A percentile compares a stretch with the other conserved stretches of the same genome.
These are phyloP conservation scores for Phytophthora europaea DNA, from an alignment of 352 stramenopile species.

Conservation along the genomic window DNA sequence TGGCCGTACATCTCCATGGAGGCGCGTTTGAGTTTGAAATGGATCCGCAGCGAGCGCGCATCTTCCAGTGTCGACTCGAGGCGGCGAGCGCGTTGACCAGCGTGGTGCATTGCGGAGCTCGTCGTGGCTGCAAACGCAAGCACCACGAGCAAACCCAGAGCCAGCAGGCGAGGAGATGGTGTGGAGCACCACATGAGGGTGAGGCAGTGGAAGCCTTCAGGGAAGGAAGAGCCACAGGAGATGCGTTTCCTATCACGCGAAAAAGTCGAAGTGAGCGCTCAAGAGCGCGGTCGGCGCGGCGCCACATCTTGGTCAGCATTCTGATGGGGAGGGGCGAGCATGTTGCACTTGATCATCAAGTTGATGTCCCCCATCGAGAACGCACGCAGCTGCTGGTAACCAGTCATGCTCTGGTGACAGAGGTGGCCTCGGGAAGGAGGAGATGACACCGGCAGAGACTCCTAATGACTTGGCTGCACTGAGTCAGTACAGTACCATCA, in stretches of 20 bases:
- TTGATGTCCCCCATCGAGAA: slow-evolving; percentile 14
- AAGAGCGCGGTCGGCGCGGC: neutral
- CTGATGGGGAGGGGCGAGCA: neutral
- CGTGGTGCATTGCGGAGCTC: neutral
- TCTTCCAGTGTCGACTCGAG: slow-evolving; percentile 30
- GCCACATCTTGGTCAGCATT: neutral
- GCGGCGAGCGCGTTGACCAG: neutral
- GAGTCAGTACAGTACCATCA: no score
- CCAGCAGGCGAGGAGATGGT: slow-evolving; percentile 1
- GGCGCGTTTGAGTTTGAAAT: slow-evolving; percentile 44
- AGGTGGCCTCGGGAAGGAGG: slow-evolving; percentile 11
- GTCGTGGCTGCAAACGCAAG: slow-evolving; percentile 11
- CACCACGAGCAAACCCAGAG: slow-evolving; percentile 12
- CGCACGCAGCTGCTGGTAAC: slow-evolving; percentile 23
- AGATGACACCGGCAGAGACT: slow-evolving; percentile 11
- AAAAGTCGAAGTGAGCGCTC: slow-evolving; percentile 27
- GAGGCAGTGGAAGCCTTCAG: neutral
- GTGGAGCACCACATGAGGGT: slow-evolving; percentile 7
- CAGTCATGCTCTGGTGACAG: slow-evolving; percentile 14
- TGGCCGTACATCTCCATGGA: slow-evolving; percentile 47
- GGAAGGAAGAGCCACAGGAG: neutral
- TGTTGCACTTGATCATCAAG: slow-evolving; percentile 17
- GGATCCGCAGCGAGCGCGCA: slow-evolving; percentile 37
- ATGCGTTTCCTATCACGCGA: slow-evolving; percentile 5
- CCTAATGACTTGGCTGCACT: slow-evolving; percentile 4